Evolutionary conservation across 2,329 filamentous ascomycete genomes (phyloP), one percentile per base, ranked within the genome.

Genomic region (Microcyclospora tardicrescens): DNA sequence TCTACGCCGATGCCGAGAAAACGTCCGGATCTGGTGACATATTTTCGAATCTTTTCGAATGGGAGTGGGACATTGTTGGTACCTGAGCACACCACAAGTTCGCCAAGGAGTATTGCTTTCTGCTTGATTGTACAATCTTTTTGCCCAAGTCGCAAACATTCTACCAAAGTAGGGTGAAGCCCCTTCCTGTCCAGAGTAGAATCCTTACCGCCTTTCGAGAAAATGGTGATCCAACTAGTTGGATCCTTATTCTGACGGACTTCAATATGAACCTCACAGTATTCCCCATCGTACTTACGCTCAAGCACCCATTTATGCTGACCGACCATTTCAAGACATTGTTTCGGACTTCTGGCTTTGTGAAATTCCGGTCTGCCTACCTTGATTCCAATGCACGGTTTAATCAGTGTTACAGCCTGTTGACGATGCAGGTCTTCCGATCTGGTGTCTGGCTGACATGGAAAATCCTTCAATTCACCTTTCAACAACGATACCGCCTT

Each of bases 181-280:
- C 64, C 66, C 10, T 58, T 49, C 28, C 81, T 73, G 56, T 93
- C 86, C 37, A 63, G 55, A 0, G 85, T 94, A 33, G 85, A 89
- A 48, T 94, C 84, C 55, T 91, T 93, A 41, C 86, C 84, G 51
- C 84, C 91, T 56, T 94, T 95, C 9, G 85, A 93, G 55, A 91
- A 94, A 24, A 94, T 89, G 45, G 81, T 79, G 19, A 93, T 75
- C 35, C 68, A 72, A 1, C 69, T 54, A 41, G 55, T 34, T 6
- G 46, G 47, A 16, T 45, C 34, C 5, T 34, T 11, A 11, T 63
- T 62, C 36, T 72, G 75, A 8, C 64, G 64, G 6, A 83, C 62
- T 52, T 93, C 77, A 30, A 94, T 65, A 51, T 94, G 86, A 24
- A 94, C 76, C 57, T 94, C 86, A 49, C 84, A 93, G 48, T 91